A percentile compares a stretch with the other conserved stretches of the same genome.
phyloP scores from a whole-genome alignment of 257 asterid genomes.

The Solanum okadae region DNA sequence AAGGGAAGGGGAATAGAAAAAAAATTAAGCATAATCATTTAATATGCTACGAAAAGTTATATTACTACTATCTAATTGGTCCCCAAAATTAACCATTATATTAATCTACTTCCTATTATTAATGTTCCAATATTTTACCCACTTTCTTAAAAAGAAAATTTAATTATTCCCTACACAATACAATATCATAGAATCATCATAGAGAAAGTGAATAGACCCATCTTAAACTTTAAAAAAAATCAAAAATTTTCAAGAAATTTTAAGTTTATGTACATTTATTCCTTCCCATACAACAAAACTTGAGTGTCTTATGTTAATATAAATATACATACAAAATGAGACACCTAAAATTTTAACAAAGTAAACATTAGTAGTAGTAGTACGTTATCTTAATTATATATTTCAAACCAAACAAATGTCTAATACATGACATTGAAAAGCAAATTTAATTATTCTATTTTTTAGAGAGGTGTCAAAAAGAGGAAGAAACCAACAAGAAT shows the following conservation, averaged over 20 bases:
- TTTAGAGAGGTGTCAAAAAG: too few species aligned
- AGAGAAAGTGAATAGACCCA: too few species aligned
- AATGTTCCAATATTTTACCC: not conserved
- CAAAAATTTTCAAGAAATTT: not conserved
- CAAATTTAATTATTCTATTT: too few species aligned
- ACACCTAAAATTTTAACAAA: not conserved
- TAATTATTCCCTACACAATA: not conserved
- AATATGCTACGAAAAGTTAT: too few species aligned
- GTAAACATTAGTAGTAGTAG: not conserved
- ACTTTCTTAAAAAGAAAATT: not conserved
- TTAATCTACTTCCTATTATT: not conserved
- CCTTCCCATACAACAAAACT: not conserved
- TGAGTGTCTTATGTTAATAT: not conserved
- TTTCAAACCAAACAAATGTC: too few species aligned
- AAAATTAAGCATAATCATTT: too few species aligned
- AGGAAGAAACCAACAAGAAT: too few species aligned
- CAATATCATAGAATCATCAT: not conserved
- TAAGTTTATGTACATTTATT: not conserved
- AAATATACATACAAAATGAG: not conserved
- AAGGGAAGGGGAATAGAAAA: too few species aligned
- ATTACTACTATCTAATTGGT: too few species aligned
- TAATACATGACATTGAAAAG: too few species aligned
- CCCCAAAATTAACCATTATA: not conserved
- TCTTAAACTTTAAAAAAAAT: too few species aligned
- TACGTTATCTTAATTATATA: too few species aligned